Percentiles rank a stretch among this genome's conserved stretches.
phyloP scores from a whole-genome alignment of 352 stramenopile genomes.

The Pythium graminicola region DNA sequence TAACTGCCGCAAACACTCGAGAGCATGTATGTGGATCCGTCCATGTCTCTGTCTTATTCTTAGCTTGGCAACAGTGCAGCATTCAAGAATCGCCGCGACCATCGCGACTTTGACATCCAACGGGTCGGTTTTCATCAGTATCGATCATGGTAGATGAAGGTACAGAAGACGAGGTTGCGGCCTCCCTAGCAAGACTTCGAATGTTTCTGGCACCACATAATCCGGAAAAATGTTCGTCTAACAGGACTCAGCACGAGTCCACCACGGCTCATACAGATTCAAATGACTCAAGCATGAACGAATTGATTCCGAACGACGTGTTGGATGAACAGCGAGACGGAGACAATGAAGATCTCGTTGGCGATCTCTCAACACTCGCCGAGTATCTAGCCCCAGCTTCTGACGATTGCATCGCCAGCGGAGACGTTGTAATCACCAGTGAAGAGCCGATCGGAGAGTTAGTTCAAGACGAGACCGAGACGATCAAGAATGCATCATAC shows the following conservation, averaged over 20 bases:
- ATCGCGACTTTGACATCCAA: neutral
- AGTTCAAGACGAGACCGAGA: neutral
- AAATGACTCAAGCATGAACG: neutral
- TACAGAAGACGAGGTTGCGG: slow-evolving; percentile 9
- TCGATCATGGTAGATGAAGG: slow-evolving; percentile 9
- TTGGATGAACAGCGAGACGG: neutral
- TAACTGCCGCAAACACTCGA: no score
- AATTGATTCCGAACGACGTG: neutral
- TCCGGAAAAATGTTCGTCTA: neutral
- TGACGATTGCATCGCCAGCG: neutral
- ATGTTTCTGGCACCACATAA: slow-evolving; percentile 32
- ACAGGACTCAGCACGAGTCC: neutral
- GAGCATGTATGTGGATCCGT: no score
- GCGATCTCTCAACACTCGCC: slow-evolving; percentile 8
- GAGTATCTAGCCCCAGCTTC: slow-evolving; percentile 1
- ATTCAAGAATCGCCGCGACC: neutral
- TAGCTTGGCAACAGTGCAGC: neutral
- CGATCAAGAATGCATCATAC: neutral
- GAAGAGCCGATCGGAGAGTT: neutral
- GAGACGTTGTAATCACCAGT: neutral
- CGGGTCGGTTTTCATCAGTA: neutral
- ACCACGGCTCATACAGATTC: no score
- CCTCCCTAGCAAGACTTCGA: slow-evolving; percentile 28
- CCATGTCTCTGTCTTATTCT: neutral
- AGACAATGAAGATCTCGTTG: slow-evolving; percentile 6